phyloP scores from a whole-genome alignment of 768 basidiomycete species.

The Agaricus subrufescens region DNA sequence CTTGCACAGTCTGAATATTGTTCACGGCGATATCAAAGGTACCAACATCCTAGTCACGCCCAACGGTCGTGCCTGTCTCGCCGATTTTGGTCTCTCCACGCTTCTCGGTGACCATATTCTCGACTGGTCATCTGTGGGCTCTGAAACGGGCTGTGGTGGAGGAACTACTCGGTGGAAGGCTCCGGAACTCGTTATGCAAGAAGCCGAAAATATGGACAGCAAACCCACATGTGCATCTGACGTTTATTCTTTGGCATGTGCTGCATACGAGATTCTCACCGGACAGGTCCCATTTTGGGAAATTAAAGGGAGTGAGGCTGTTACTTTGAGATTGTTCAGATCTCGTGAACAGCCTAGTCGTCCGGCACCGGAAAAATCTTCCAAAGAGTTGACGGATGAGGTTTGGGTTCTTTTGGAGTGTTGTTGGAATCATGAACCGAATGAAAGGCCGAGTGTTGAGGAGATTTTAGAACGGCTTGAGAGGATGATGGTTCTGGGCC shows the following conservation, averaged over 20 bases:
- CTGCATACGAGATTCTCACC: constrained; percentile 13
- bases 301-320: constrained; percentile 13
- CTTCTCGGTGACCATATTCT: constrained; percentile 13
- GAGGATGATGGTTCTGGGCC: constrained; percentile 3
- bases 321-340: constrained; percentile 10
- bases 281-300: constrained; percentile 19
- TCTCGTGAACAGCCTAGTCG: constrained; percentile 4
- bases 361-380: background rate
- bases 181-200: constrained; percentile 12
- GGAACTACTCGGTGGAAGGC: constrained; percentile 16
- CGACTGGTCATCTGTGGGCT: constrained; percentile 10
- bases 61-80: constrained; percentile 9
- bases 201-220: background rate
- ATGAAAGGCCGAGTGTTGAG: background rate
- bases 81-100: constrained; percentile 11
- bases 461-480: constrained; percentile 7
- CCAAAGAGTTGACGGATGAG: constrained; percentile 3
- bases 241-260: constrained; percentile 13
- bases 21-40: constrained; percentile 13
- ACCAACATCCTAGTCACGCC: constrained; percentile 12
- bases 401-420: constrained; percentile 5
- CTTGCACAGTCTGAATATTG: constrained; percentile 9
- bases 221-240: constrained; percentile 5
- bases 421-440: constrained; percentile 6
- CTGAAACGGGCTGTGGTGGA: background rate